Evolutionary conservation across 129 eudicot species (phyloP), one percentile per base, ranked within the genome.

Genomic region (Helianthus tuberosus): DNA sequence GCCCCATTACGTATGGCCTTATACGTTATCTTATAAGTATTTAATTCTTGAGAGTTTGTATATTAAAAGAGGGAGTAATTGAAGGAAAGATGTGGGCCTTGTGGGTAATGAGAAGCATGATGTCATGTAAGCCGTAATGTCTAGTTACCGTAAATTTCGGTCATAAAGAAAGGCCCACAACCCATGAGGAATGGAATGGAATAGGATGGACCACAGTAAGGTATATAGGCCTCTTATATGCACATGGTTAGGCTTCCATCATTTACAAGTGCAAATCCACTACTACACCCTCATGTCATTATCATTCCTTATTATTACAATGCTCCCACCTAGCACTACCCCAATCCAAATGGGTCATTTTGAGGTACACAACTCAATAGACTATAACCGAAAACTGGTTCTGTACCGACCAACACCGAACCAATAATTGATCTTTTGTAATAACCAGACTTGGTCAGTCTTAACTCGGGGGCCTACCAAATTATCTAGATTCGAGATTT

Each of bases 191-290:
- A 38, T 5, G 11, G 20, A 53, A 49, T 11, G 17, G 20, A 53
- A 49, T 11, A 12, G 49, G 23, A 71, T 51, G 82, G 82, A 71
- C 82, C 77, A 69, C 76, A 15, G 60, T 71, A 78, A 51, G 82
- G 82, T 20, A 66, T 71, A 77, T 78, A 78, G 77, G 82, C 65
- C 81, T 58, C 61, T 59, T 51, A 23, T 51, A 49, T 66, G 27
- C 64, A 77, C 76, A 60, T 77, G 81, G 69, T 65, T 61, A 54
- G 47, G 66, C 54, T 20, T 39, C 35, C 16, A 32, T 44, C 44
- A 9, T 36, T 27, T 74, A 27, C 36, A 62, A 48, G 17, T 44
- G 58, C 74, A 41, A 75, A 64, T 65, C 74, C 68, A 44, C 35
- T 11, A 44, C 68, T 39, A 20, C 23, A 20, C 27, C 35, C 58